Base-by-base conservation (phyloP, 306 rosid genomes). In the Rosa rugosa region DNA sequence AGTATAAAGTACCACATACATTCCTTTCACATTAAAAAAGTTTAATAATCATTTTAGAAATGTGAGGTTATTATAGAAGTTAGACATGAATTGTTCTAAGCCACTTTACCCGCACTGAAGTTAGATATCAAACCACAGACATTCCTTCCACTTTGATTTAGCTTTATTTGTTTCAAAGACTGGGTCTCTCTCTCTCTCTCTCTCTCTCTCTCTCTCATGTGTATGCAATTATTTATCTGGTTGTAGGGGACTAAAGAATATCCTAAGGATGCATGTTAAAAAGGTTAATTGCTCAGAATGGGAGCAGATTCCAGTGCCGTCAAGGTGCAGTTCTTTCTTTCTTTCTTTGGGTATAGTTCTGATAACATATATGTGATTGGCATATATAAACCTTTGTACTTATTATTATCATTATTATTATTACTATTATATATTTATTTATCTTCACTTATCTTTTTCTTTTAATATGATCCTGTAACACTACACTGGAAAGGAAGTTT, bases 171-270 rank as follows among this genome's bases (percentile, higher is more conserved):
- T 67, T 67, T 41, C 22, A 34, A 65, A 65, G 70, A 13, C 45
- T 65, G 17, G 18, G 11, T 72, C 17, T 38, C 45, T 64, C 22
- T 56, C 31, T 64, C 22, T 56, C 31, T 27, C 27, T 27, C 27
- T 27, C 27, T 27, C 69, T 4, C 10, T 31, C 46, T 4, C 46
- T 66, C 80, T 47, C 38, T 76, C 51, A 66, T 47, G n/a, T 63
- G 42, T 76, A 22, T 77, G 44, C 54, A 71, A 75, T 53, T 11
- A 63, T 44, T 73, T 84, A 14, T 89, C 70, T 88, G 84, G 59
- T 73, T 83, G 81, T 50, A 96, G 99, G 93, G 99, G 97, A 17
- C 96, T 96, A 40, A 90, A 63, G 80, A 93, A 96, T 88, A 93
- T 96, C 77, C 53, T 93, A 80, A 92, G 92, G 88, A 46, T 96